Evolutionary conservation across 306 rosid species (phyloP).

Genomic region (Erythrophleum fordii): DNA sequence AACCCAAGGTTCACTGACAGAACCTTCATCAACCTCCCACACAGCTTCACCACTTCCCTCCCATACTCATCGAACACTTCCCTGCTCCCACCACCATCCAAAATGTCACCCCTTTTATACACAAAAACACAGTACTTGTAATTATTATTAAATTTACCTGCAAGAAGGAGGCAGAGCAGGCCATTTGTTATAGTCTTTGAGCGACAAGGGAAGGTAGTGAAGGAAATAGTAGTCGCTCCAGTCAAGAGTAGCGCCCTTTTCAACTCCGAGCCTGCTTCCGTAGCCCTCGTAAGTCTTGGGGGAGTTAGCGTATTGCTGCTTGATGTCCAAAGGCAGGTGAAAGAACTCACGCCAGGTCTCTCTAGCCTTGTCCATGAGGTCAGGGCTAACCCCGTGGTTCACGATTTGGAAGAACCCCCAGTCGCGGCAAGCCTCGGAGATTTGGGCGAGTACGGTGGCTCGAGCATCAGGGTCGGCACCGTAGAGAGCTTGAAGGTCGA

Average conservation of each 20-base stretch:
- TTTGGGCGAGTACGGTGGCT: slow-evolving; percentile 30
- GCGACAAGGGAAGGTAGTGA: slow-evolving; percentile 64
- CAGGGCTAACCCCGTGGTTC: slow-evolving; percentile 68
- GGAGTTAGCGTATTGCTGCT: slow-evolving; percentile 68
- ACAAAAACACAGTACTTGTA: neutral
- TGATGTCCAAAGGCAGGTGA: slow-evolving; percentile 66
- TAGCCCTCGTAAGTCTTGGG: slow-evolving; percentile 89
- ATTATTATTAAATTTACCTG: slow-evolving; percentile 15
- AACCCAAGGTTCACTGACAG: slow-evolving; percentile 71
- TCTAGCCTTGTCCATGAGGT: slow-evolving; percentile 56
- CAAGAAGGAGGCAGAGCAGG: slow-evolving; percentile 52
- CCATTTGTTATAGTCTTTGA: slow-evolving; percentile 76
- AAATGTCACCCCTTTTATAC: neutral
- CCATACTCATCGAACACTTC: slow-evolving; percentile 86
- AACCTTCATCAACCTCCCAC: slow-evolving; percentile 68
- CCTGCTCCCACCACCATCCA: slow-evolving; percentile 39
- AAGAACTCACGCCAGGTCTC: slow-evolving; percentile 69
- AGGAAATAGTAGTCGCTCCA: slow-evolving; percentile 91
- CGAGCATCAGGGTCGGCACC: neutral
- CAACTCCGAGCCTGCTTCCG: slow-evolving; percentile 79
- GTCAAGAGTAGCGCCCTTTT: slow-evolving; percentile 84
- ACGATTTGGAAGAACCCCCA: slow-evolving; percentile 85
- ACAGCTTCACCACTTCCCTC: slow-evolving; percentile 68
- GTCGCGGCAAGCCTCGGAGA: slow-evolving; percentile 64
- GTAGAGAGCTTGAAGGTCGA: slow-evolving; percentile 55